phyloP scores from a whole-genome alignment of 177 flowering plant species.

The Vitis hybrid region DNA sequence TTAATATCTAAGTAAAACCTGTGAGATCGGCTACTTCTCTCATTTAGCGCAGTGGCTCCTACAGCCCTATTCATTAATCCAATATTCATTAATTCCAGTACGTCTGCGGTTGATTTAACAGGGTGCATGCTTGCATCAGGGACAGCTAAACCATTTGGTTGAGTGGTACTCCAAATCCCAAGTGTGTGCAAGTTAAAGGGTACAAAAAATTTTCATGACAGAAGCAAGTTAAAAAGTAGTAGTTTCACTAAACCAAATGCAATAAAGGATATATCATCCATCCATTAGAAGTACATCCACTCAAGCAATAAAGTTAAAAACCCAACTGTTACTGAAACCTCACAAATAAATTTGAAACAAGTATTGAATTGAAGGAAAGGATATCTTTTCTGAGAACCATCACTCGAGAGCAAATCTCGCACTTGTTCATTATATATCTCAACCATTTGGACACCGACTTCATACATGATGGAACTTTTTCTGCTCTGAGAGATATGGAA shows the following conservation, averaged over 20 bases:
- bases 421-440: slow-evolving; percentile 99
- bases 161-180: slow-evolving; percentile 67
- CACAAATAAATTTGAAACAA: background rate
- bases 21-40: slow-evolving; percentile 97
- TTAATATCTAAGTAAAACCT: slow-evolving; percentile 43
- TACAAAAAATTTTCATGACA: background rate
- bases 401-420: slow-evolving; percentile 74
- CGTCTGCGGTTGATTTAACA: slow-evolving; percentile 69
- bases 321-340: no score
- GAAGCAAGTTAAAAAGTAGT: background rate
- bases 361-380: slow-evolving; percentile 39
- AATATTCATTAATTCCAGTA: slow-evolving; percentile 63
- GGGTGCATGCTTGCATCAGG: slow-evolving; percentile 84
- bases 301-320: background rate
- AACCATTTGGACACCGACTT: slow-evolving; percentile 94
- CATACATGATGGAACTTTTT: slow-evolving; percentile 60
- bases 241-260: background rate
- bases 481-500: slow-evolving; percentile 75
- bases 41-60: slow-evolving; percentile 91
- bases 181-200: slow-evolving; percentile 66
- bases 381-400: slow-evolving; percentile 81
- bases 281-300: no score
- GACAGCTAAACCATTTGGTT: slow-evolving; percentile 77
- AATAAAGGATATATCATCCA: no score
- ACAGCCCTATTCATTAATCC: slow-evolving; percentile 84